These are phyloP conservation scores for Pseudogymnoascus pannorum DNA, from an alignment of 2,329 filamentous ascomycete genomes.

Conservation along the genomic window DNA sequence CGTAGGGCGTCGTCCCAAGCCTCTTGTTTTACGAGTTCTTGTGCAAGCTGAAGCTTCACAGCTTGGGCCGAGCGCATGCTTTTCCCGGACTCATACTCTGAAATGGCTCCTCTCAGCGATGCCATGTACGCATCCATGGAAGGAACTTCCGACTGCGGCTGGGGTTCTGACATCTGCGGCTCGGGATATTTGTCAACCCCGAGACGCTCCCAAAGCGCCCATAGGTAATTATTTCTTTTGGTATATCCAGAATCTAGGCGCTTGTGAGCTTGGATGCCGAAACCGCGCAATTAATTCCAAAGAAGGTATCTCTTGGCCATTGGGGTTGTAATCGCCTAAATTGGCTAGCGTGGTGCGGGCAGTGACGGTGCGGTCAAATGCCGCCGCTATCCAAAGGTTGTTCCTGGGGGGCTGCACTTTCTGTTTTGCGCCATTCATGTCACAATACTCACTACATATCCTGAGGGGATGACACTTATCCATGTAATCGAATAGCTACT, in stretches of 20 bases:
- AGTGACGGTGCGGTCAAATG: conserved; percentile 4
- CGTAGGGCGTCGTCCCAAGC: conserved; percentile 48
- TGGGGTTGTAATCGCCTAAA: conserved; percentile 8
- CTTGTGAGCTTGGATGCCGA: not conserved
- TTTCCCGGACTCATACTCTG: not conserved
- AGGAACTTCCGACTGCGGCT: not conserved
- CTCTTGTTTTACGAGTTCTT: conserved; percentile 43
- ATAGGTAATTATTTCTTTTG: not conserved
- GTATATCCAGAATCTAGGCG: conserved; percentile 7
- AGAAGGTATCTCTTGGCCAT: conserved; percentile 5
- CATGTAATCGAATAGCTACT: not conserved
- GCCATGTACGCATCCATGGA: conserved; percentile 6
- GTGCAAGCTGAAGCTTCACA: conserved; percentile 43
- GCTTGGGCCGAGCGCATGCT: not conserved
- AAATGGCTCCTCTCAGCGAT: not conserved
- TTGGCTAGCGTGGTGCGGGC: conserved; percentile 4
- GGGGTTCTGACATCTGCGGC: conserved; percentile 4
- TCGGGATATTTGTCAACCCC: conserved; percentile 1
- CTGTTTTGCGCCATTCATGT: conserved; percentile 4
- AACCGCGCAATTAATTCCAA: not conserved
- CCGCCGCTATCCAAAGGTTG: conserved; percentile 6
- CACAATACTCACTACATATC: conserved; percentile 7
- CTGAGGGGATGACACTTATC: not conserved
- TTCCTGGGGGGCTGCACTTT: not conserved
- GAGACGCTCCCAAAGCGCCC: conserved; percentile 7